Base-by-base conservation (phyloP, 2,329 filamentous ascomycete species). In the Xylaria sp. region DNA sequence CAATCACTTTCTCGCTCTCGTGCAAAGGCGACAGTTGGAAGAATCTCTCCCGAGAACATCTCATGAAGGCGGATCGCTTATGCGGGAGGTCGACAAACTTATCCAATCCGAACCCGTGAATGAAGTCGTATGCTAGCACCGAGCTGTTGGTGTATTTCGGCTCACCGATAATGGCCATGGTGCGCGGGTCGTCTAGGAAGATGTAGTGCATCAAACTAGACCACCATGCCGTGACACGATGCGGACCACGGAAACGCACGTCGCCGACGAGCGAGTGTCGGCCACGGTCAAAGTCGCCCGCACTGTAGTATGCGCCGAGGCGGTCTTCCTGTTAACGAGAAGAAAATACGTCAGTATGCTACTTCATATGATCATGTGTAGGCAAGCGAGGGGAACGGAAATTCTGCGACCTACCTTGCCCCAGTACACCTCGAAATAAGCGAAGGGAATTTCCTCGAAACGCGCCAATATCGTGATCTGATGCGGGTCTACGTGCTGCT, bases 371-470 rank as follows among this genome's bases (percentile, higher is more conserved):
- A 9, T 14, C 3, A 40, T 4, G 14, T n/a, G n/a, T n/a, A 17
- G 21, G 25, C 15, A 23, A 37, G 17, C 15, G 4, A 37, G 12
- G 35, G 37, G 4, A 14, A 46, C 23, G 17, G 33, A 23, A 12
- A 23, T 17, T 3, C 3, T 23, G n/a, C 5, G 21, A 33, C 76
- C 63, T 72, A 82, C 82, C 79, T 84, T 85, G 68, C 87, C 89
- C 90, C 90, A 94, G 75, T 93, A 94, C 1, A 93, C 80, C 75
- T 94, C 91, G 73, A 91, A 93, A 74, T 94, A 94, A 0, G 89
- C 88, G 74, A 94, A 94, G 50, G 80, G 84, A 1, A 82, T 83
- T 31, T 90, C 88, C 59, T 94, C 85, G 73, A 92, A 94, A 25
- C 84, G 83, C 6, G 87, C 91, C 61, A 94, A 80, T 47, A 94